Evolutionary conservation across 495 filamentous ascomycete species (phyloP), one percentile per base, ranked within the genome.

Genomic region (Penicillium arizonense): DNA sequence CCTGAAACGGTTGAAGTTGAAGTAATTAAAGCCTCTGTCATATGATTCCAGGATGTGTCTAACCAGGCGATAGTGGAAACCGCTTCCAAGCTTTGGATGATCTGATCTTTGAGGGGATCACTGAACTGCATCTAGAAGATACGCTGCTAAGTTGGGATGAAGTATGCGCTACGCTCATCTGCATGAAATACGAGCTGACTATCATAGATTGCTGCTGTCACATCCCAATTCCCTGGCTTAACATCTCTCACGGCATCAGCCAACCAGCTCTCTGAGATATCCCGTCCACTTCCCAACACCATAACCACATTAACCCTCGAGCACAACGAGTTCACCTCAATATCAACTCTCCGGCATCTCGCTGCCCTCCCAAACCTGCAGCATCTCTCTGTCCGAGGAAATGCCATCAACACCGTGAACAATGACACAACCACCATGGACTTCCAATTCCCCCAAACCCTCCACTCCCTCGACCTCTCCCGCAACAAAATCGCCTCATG

Each of bases 401-500:
- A 81, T 54, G 59, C 57, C 37, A 74, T 83, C 43, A 60, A 58
- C 33, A 50, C 60, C 3, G 63, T 71, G 24, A 55, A 47, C 33
- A 45, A 47, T 14, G 18, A 47, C 37, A 41, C 50, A 34, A 64
- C 65, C 24, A 50, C 35, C 26, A 44, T 35, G 5, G 18, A 56
- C 41, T 59, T 77, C 61, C 64, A 84, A 36, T 80, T 76, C 50
- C 51, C 73, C 44, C 20, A 18, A 18, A 67, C 67, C 2, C 61
- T 84, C 21, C 59, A 72, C 33, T 88, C 88, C 49, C 67, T 97
- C 32, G 90, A 97, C 65, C 54, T 96, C 5, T 91, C 90, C 14
- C 87, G 87, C 71, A 96, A 96, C 71, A 64, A 71, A 3, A 80
- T 97, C 37, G 57, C 75, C n/a, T 73, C 74, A 33, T 96, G 90